phyloP scores from a whole-genome alignment of 306 rosid species.

The Castanopsis chinensis region DNA sequence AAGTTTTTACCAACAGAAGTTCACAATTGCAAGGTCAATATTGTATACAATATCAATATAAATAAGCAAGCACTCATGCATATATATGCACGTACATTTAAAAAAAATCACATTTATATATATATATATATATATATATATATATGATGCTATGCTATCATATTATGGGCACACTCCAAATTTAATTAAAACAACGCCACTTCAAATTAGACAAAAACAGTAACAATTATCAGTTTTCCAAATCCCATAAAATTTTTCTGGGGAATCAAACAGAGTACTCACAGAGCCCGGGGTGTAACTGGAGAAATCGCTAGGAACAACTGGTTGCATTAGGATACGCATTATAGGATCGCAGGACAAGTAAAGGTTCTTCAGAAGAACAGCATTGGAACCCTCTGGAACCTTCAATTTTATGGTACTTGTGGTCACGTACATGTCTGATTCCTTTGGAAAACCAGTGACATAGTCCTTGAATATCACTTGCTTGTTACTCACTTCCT shows the following conservation, averaged over 20 bases:
- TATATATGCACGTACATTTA: no score
- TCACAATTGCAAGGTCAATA: neutral
- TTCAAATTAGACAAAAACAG: no score
- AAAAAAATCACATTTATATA: no score
- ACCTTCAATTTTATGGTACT: conserved; percentile 33
- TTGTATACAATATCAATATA: neutral
- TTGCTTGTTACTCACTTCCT: conserved; percentile 38
- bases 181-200: no score
- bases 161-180: no score
- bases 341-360: conserved; percentile 67
- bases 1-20: neutral
- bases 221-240: no score
- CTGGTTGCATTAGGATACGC: conserved; percentile 30
- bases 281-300: conserved; percentile 45
- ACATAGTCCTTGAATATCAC: conserved; percentile 32
- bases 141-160: no score
- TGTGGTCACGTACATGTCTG: conserved; percentile 32
- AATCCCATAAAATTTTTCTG: no score
- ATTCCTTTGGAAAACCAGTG: conserved; percentile 34
- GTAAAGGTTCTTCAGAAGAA: conserved; percentile 56
- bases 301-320: neutral
- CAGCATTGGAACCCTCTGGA: conserved; percentile 29
- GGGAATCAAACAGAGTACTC: neutral
- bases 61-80: no score
- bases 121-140: no score